A percentile compares a stretch with the other conserved stretches of the same genome.
Evolutionary conservation across 352 stramenopile genomes (phyloP).

Genomic region (Pythium vanterpoolii): DNA sequence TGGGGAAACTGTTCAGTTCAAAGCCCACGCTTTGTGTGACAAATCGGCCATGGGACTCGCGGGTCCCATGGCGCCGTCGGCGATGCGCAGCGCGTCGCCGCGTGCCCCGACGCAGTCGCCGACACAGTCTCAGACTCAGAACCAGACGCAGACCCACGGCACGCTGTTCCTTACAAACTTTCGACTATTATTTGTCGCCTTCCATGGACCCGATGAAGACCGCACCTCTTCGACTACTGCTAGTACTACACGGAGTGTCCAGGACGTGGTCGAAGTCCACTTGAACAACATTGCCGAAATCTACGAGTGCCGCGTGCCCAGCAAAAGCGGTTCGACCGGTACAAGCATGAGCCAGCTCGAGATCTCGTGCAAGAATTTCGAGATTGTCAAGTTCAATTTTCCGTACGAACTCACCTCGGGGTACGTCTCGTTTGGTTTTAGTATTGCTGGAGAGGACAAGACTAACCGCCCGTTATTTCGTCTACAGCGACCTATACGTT

Average conservation of each 20-base stretch:
- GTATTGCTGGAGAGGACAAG: background rate
- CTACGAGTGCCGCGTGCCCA: slow-evolving; percentile 45
- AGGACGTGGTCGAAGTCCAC: slow-evolving; percentile 59
- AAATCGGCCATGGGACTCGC: slow-evolving; percentile 42
- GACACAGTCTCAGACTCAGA: no score
- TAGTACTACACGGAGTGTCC: no score
- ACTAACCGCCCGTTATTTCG: background rate
- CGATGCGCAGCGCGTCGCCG: slow-evolving; percentile 5
- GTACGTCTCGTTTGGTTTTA: slow-evolving; percentile 20
- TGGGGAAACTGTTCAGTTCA: slow-evolving; percentile 68
- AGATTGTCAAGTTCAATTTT: slow-evolving; percentile 78
- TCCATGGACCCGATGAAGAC: slow-evolving; percentile 38
- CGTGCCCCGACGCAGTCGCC: slow-evolving; percentile 22
- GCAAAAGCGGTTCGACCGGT: slow-evolving; percentile 25
- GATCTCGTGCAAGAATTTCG: slow-evolving; percentile 86
- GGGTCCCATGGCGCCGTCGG: slow-evolving; percentile 13
- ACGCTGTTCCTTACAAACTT: slow-evolving; percentile 78
- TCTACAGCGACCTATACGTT: slow-evolving; percentile 53
- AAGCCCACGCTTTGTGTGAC: slow-evolving; percentile 69
- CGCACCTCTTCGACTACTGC: background rate
- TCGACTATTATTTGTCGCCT: slow-evolving; percentile 67
- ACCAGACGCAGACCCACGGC: no score
- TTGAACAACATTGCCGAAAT: slow-evolving; percentile 78
- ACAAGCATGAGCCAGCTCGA: slow-evolving; percentile 63
- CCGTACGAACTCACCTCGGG: slow-evolving; percentile 55